Evolutionary conservation across 1,284 basidiomycete genomes (phyloP).

Genomic region (Cystobasidiaceae sp.): DNA sequence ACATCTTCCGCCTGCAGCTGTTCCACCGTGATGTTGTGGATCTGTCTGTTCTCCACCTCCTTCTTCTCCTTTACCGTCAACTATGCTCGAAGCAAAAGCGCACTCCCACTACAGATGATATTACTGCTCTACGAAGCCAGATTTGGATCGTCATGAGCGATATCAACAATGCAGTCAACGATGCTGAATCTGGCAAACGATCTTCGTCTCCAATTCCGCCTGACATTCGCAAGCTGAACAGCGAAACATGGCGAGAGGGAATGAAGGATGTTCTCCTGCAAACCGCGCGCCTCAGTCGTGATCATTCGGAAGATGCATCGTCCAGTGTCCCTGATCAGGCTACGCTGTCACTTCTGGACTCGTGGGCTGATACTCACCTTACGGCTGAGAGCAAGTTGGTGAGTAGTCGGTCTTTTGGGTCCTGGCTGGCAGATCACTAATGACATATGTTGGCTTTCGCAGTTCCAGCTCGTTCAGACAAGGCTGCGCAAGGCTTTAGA

Average conservation of each 20-base stretch:
- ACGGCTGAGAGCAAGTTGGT: constrained; percentile 31
- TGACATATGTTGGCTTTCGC: constrained; percentile 37
- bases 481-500: constrained; percentile 63
- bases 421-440: background rate
- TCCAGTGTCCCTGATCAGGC: constrained; percentile 48
- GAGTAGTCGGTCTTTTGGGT: background rate
- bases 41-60: constrained; percentile 68
- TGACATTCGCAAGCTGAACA: constrained; percentile 47
- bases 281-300: constrained; percentile 49
- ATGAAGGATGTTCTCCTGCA: constrained; percentile 62
- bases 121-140: constrained; percentile 64
- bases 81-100: constrained; percentile 55
- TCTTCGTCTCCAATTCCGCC: constrained; percentile 11
- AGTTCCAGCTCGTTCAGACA: constrained; percentile 58
- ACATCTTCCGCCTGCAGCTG: constrained; percentile 64
- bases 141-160: constrained; percentile 66
- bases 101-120: constrained; percentile 45
- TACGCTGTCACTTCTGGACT: constrained; percentile 30
- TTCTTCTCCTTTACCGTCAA: constrained; percentile 72
- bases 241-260: constrained; percentile 52
- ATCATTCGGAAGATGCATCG: constrained; percentile 13
- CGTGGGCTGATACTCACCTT: constrained; percentile 37
- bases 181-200: constrained; percentile 51
- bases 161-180: constrained; percentile 49
- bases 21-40: constrained; percentile 71